These are phyloP conservation scores for Ensete glaucum DNA, from an alignment of 176 grass and related monocot genomes.

Conservation along the genomic window DNA sequence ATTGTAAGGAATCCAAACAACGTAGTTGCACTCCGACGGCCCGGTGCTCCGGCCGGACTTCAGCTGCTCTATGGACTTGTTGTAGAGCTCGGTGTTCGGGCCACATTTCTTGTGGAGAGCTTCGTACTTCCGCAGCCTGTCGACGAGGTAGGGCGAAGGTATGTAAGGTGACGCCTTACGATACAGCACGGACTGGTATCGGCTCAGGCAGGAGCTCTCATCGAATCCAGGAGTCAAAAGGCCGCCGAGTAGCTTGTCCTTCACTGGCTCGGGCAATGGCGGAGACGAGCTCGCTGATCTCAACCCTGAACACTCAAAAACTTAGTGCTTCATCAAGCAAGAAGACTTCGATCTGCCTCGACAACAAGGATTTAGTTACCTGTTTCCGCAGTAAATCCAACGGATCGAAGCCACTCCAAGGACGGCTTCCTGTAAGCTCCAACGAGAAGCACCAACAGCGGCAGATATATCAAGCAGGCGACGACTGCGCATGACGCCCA, in stretches of 20 bases:
- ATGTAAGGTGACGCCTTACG: constrained; percentile 20
- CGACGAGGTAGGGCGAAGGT: constrained; percentile 23
- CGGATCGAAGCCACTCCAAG: too few species aligned
- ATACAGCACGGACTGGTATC: constrained; percentile 25
- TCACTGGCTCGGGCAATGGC: background rate
- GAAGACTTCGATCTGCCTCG: too few species aligned
- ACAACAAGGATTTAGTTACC: too few species aligned
- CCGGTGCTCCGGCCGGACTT: constrained; percentile 17
- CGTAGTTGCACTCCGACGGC: constrained; percentile 33
- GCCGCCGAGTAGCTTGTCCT: constrained; percentile 12
- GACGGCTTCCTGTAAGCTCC: too few species aligned
- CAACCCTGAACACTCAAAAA: too few species aligned
- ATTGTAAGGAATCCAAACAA: constrained; percentile 27
- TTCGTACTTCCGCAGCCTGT: constrained; percentile 30
- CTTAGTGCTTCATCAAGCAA: too few species aligned
- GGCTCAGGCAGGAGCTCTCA: constrained; percentile 22
- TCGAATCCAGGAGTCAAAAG: constrained; percentile 28
- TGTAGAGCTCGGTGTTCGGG: constrained; percentile 22
- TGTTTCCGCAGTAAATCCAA: too few species aligned
- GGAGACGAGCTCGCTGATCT: too few species aligned
- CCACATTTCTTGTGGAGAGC: constrained; percentile 24
- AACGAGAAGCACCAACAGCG: too few species aligned
- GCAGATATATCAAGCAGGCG: too few species aligned
- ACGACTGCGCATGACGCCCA: too few species aligned
- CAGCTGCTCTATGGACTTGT: constrained; percentile 28